These are phyloP conservation scores for Cytidiella melzeri DNA, from an alignment of 768 basidiomycete species.

Conservation along the genomic window DNA sequence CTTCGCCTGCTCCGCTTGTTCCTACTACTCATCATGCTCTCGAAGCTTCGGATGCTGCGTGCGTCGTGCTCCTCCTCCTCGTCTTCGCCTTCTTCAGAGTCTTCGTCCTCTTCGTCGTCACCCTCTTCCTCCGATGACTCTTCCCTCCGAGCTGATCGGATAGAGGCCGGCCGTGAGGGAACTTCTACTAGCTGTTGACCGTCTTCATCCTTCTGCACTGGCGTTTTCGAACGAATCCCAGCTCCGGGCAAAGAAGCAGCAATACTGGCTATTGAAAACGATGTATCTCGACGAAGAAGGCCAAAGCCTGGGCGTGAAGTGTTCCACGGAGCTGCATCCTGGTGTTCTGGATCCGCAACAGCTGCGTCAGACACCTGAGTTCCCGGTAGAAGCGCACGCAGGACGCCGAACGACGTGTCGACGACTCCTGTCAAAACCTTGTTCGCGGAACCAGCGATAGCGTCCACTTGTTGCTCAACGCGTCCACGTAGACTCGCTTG, in stretches of 20 bases:
- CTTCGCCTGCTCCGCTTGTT: constrained; percentile 24
- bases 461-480: constrained; percentile 76
- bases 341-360: constrained; percentile 18
- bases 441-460: constrained; percentile 76
- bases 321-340: constrained; percentile 36
- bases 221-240: constrained; percentile 25
- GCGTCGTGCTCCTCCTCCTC: constrained; percentile 43
- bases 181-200: constrained; percentile 57
- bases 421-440: constrained; percentile 79
- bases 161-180: constrained; percentile 44
- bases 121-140: constrained; percentile 28
- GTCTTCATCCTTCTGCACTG: constrained; percentile 27
- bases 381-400: constrained; percentile 68
- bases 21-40: constrained; percentile 70
- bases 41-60: constrained; percentile 80
- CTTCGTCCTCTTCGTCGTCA: constrained; percentile 31
- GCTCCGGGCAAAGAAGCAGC: constrained; percentile 59
- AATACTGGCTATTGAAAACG: constrained; percentile 79
- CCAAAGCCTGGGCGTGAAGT: constrained; percentile 51
- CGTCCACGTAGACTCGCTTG: constrained; percentile 60
- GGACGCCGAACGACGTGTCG: constrained; percentile 83
- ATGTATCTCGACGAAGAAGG: constrained; percentile 65
- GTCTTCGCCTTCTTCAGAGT: constrained; percentile 31
- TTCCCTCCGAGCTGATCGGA: constrained; percentile 27
- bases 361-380: constrained; percentile 19